Conservation (phyloP, 208 protist genomes). For the Dictyostelium gargantuum region DNA sequence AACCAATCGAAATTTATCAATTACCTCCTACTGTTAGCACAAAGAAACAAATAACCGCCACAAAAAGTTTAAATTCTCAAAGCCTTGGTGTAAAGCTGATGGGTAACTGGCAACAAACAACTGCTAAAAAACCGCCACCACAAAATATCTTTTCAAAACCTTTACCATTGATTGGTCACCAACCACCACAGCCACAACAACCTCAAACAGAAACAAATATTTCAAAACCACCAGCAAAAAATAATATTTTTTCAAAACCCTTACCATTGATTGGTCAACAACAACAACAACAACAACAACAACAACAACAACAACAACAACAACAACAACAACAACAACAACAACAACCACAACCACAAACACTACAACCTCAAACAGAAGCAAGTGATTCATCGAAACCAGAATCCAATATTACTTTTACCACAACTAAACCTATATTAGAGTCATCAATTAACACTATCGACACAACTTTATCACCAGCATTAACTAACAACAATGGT, state of each 20-base stretch:
- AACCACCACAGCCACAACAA: background rate
- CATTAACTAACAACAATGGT: too few species aligned
- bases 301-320: background rate
- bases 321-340: background rate
- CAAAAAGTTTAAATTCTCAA: background rate
- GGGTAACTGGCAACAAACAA: background rate
- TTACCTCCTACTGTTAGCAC: background rate
- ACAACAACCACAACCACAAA: background rate
- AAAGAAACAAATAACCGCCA: background rate
- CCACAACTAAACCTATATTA: too few species aligned
- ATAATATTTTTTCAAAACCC: background rate
- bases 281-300: background rate
- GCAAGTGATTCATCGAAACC: too few species aligned
- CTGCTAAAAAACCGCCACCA: background rate
- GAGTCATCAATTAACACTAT: too few species aligned
- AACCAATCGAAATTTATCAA: too few species aligned
- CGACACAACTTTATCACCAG: too few species aligned
- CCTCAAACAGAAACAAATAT: background rate
- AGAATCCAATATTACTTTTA: too few species aligned
- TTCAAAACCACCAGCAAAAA: too few species aligned
- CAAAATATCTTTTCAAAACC: background rate
- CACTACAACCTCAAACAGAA: background rate
- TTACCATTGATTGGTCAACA: background rate
- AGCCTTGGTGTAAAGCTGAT: too few species aligned
- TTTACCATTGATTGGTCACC: background rate